Conservation (phyloP, 805 yeast species). For the Wickerhamiella alocasiicola region DNA sequence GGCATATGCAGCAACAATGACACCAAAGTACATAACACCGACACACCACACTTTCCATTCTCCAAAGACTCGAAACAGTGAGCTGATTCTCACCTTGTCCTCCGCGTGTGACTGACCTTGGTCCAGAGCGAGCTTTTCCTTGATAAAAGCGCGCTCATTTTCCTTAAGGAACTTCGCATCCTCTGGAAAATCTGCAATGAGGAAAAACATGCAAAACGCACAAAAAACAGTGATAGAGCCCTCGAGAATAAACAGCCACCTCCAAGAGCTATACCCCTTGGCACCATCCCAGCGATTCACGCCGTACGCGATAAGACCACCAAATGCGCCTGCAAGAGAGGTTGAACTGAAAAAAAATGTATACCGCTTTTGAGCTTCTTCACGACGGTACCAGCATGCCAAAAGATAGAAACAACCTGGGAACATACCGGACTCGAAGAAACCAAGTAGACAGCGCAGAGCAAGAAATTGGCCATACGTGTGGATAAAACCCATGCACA, state of each 20-base stretch:
- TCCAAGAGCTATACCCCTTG: constrained; percentile 38
- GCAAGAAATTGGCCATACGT: constrained; percentile 26
- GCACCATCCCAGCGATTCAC: constrained; percentile 32
- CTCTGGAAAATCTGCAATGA: constrained; percentile 58
- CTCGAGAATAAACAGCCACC: constrained; percentile 45
- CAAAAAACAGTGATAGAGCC: constrained; percentile 38
- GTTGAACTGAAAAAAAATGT: constrained; percentile 32
- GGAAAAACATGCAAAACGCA: constrained; percentile 26
- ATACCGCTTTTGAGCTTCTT: constrained; percentile 31
- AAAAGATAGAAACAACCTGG: constrained; percentile 31
- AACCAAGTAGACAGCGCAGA: constrained; percentile 32
- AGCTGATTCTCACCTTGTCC: constrained; percentile 34
- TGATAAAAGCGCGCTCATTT: constrained; percentile 41
- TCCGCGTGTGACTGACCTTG: constrained; percentile 39
- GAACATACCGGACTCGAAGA: constrained; percentile 33
- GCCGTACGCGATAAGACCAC: constrained; percentile 29
- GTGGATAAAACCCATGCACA: constrained; percentile 29
- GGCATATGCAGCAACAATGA: constrained; percentile 59
- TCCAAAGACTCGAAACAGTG: constrained; percentile 39
- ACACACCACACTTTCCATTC: constrained; percentile 48
- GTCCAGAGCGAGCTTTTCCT: constrained; percentile 47
- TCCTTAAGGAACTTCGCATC: constrained; percentile 39
- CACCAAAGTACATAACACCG: constrained; percentile 51
- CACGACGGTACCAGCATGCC: constrained; percentile 27
- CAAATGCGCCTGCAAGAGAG: constrained; percentile 28